phyloP scores from a whole-genome alignment of 2,329 filamentous ascomycete genomes.

The Trichoderma semiorbis region DNA sequence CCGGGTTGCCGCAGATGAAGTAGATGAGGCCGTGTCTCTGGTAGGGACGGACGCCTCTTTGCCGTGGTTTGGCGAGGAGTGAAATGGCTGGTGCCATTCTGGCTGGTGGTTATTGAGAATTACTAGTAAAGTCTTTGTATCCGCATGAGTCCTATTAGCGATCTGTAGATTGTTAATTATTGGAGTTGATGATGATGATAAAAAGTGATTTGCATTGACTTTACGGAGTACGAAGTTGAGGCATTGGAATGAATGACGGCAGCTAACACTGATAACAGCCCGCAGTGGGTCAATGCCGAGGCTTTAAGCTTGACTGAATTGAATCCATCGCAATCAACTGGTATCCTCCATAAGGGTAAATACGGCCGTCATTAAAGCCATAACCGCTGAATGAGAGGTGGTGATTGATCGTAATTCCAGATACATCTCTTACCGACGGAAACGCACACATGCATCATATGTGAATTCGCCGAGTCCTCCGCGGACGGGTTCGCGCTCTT shows the following conservation, averaged over 20 bases:
- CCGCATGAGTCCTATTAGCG: neutral
- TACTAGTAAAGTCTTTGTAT: neutral
- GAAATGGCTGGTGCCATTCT: slow-evolving; percentile 28
- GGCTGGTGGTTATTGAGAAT: neutral
- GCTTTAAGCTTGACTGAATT: neutral
- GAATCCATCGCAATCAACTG: neutral
- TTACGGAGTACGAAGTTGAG: neutral
- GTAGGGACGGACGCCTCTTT: slow-evolving; percentile 12
- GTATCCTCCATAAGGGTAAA: neutral
- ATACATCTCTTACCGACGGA: neutral
- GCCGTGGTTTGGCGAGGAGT: slow-evolving; percentile 28
- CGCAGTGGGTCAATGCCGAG: neutral
- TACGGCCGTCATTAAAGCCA: neutral
- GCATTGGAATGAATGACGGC: neutral
- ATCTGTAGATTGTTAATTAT: neutral
- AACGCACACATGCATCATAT: neutral
- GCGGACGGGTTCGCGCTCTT: too few relatives aligned
- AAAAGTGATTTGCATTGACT: neutral
- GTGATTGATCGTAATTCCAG: too few relatives aligned
- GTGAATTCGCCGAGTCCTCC: neutral
- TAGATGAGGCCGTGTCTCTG: slow-evolving; percentile 54
- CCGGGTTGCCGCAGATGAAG: slow-evolving; percentile 75
- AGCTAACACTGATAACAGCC: neutral
- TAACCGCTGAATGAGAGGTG: too few relatives aligned
- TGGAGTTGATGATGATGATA: neutral